Conservation (phyloP, 306 rosid genomes). For the Corylus americana region DNA sequence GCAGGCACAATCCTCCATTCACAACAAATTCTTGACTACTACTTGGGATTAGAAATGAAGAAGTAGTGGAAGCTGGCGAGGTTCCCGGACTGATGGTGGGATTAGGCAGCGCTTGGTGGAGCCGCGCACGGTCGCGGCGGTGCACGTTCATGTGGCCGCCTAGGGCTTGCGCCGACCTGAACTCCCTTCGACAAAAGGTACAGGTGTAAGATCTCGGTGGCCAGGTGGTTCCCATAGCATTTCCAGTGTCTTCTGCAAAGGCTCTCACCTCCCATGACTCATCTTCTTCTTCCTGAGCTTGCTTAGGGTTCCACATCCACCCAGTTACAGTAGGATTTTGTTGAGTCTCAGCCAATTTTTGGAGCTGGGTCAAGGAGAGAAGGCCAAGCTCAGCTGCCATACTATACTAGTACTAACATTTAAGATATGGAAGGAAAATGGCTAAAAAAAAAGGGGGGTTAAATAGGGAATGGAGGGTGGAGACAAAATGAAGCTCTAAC, state of each 20-base stretch:
- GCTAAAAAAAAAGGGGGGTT: constrained; percentile 17
- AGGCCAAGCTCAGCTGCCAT: constrained; percentile 76
- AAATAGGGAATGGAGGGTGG: constrained; percentile 36
- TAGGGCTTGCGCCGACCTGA: constrained; percentile 91
- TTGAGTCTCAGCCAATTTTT: constrained; percentile 41
- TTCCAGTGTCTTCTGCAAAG: constrained; percentile 84
- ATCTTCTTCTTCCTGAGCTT: constrained; percentile 52
- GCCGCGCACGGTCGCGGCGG: constrained; percentile 97
- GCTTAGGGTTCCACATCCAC: constrained; percentile 82
- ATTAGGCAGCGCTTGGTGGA: constrained; percentile 50
- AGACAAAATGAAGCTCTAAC: constrained; percentile 66
- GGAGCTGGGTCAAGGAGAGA: constrained; percentile 62
- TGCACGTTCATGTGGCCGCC: constrained; percentile 99
- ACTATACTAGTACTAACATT: constrained; percentile 52
- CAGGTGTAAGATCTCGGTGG: constrained; percentile 95
- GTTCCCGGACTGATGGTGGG: constrained; percentile 6
- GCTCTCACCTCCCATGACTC: constrained; percentile 95
- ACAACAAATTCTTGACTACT: constrained; percentile 45
- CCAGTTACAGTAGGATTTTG: constrained; percentile 36
- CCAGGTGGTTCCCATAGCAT: constrained; percentile 82
- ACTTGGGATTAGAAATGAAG: constrained; percentile 56
- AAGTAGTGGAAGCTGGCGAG: neutral
- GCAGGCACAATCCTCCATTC: constrained; percentile 59
- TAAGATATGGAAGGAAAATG: constrained; percentile 50
- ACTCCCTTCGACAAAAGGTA: constrained; percentile 80